A percentile compares a stretch with the other conserved stretches of the same genome.
phyloP scores from a whole-genome alignment of 2,329 filamentous ascomycete genomes.

The Pseudocercospora fijiensis region DNA sequence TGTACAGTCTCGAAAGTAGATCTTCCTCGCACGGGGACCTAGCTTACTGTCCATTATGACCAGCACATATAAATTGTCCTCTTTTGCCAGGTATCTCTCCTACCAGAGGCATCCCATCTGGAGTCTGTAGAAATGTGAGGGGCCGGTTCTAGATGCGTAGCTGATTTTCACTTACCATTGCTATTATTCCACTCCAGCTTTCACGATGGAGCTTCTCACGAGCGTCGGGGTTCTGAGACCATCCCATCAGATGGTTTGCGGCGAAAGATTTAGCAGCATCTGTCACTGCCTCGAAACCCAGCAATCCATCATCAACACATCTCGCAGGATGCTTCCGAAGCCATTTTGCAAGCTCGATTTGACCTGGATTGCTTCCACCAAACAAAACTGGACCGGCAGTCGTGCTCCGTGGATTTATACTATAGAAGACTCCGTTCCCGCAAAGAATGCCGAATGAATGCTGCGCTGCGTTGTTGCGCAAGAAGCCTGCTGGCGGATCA shows the following conservation, averaged over 20 bases:
- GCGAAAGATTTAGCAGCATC: background rate
- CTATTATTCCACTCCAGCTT: background rate
- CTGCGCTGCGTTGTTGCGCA: background rate
- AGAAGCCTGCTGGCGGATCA: background rate
- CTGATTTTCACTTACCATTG: background rate
- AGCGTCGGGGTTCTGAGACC: background rate
- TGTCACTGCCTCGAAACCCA: background rate
- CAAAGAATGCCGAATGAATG: constrained; percentile 1
- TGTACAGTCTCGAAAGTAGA: too few relatives aligned
- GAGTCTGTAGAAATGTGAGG: background rate
- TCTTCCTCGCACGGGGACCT: background rate
- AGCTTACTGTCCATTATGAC: background rate
- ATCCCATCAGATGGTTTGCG: background rate
- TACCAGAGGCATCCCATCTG: constrained; percentile 1
- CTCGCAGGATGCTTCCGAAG: background rate
- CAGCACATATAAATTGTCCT: background rate
- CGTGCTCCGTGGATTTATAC: background rate
- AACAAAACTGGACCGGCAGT: background rate
- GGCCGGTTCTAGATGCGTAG: background rate
- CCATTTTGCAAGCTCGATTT: background rate
- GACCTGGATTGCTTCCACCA: constrained; percentile 1
- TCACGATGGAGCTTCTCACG: background rate
- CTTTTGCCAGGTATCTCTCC: background rate
- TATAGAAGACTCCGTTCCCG: background rate
- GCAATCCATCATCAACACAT: background rate